phyloP scores from a whole-genome alignment of 768 basidiomycete genomes.

The Ramaria rubella region DNA sequence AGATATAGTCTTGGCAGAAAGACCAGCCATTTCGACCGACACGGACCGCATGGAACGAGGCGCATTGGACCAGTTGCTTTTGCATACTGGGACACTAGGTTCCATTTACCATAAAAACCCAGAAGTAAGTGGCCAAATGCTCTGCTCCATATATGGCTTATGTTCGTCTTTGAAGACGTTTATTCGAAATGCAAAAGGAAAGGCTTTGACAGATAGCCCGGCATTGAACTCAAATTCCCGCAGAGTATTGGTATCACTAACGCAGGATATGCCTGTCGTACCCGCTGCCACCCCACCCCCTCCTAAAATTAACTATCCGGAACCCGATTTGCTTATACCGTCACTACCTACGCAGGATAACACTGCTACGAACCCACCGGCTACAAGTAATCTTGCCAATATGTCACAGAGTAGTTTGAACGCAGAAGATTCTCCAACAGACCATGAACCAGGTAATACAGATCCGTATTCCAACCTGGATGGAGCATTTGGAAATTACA shows the following conservation, averaged over 20 bases:
- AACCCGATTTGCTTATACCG: background rate
- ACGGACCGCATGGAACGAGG: conserved; percentile 97
- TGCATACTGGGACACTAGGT: conserved; percentile 90
- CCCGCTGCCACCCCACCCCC: background rate
- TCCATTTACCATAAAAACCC: conserved; percentile 99
- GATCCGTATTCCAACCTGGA: conserved; percentile 86
- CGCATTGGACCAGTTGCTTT: conserved; percentile 85
- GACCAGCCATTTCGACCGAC: conserved; percentile 96
- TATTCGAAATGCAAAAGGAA: conserved; percentile 83
- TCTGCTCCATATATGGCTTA: background rate
- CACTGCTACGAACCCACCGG: background rate
- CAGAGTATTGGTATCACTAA: conserved; percentile 57
- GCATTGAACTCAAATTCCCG: conserved; percentile 81
- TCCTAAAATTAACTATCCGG: conserved; percentile 7
- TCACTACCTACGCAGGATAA: background rate
- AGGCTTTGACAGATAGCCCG: conserved; percentile 78
- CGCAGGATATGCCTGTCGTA: conserved; percentile 25
- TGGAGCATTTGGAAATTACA: conserved; percentile 67
- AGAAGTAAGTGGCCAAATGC: conserved; percentile 45
- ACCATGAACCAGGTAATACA: conserved; percentile 4
- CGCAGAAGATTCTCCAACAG: conserved; percentile 18
- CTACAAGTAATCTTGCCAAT: background rate
- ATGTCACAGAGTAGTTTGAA: conserved; percentile 36
- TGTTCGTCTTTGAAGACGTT: conserved; percentile 55
- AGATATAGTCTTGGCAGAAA: conserved; percentile 86